Base-by-base conservation (phyloP, 2,329 filamentous ascomycete species). In the Bertia moriformis region DNA sequence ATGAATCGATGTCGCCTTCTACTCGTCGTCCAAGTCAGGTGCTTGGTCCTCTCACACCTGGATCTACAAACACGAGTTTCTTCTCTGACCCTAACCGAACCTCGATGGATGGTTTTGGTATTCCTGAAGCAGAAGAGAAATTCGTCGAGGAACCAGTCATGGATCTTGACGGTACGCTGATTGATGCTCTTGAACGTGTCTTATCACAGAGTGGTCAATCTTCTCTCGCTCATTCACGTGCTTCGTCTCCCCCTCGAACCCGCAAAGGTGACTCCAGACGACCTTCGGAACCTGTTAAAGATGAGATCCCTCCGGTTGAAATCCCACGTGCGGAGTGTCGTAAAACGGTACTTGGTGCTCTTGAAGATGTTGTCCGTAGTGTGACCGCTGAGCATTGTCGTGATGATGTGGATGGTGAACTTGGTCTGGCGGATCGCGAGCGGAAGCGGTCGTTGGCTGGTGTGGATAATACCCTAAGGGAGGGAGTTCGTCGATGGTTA, bases 401-500 rank as follows among this genome's bases (percentile, higher is more conserved):
- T 15, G 32, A 35, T 7, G 32, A 35, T 15, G 32, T 35, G 7
- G 32, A 35, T 15, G 32, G 32, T 7, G 32, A 35, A 18, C 7
- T 17, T 17, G 32, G 32, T 10, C 32, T 35, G 12, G 32, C 32
- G 7, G 32, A 35, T 18, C 10, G 32, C 10, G 32, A 35, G 32
- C 32, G 32, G 15, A 35, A 15, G 17, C 10, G 32, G 12, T 10
- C 15, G 15, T 12, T 35, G 32, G 32, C 32, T 14, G 32, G 32
- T 14, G 32, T 54, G 3, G 65, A 73, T 39, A 71, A 69, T 43
- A 67, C 66, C 5, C 45, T 75, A 38, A 63, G 69, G 43, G 68
- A 74, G 48, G 71, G 70, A 4, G 65, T 75, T 29, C 60, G 68
- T 37, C 65, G 62, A 46, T 75, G 71, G 70, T 58, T 74, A 43